These are phyloP conservation scores for Ustilago shanxiensis DNA, from an alignment of 1,284 basidiomycete genomes.

Conservation along the genomic window DNA sequence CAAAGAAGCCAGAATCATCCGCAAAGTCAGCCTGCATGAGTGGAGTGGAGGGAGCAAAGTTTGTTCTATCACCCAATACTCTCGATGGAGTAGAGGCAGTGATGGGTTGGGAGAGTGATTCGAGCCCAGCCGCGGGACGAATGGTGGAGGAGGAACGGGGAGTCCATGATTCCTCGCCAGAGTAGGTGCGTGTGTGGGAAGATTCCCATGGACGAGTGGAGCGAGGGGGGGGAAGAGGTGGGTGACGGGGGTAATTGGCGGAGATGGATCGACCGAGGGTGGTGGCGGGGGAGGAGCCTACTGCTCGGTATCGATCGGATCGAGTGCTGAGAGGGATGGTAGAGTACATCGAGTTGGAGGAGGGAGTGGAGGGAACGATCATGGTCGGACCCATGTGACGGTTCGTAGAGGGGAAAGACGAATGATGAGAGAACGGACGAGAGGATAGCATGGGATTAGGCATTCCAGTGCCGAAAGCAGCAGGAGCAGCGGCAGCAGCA, in stretches of 20 bases:
- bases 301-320: conserved; percentile 40
- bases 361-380: conserved; percentile 31
- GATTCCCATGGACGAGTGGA: conserved; percentile 21
- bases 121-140: not conserved
- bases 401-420: conserved; percentile 25
- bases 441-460: conserved; percentile 36
- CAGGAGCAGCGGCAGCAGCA: conserved; percentile 3
- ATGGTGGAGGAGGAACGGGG: conserved; percentile 6
- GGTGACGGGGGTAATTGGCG: conserved; percentile 34
- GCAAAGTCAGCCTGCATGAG: conserved; percentile 4
- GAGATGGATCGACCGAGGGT: conserved; percentile 37
- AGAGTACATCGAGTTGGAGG: conserved; percentile 11
- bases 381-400: conserved; percentile 28
- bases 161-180: conserved; percentile 22
- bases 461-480: not conserved
- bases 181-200: conserved; percentile 13
- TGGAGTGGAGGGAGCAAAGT: conserved; percentile 15
- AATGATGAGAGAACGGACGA: conserved; percentile 33
- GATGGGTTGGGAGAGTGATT: conserved; percentile 29
- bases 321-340: conserved; percentile 37
- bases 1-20: conserved; percentile 63
- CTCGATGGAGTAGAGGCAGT: conserved; percentile 34
- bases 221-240: conserved; percentile 9
- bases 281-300: conserved; percentile 29
- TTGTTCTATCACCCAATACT: conserved; percentile 37